Base-by-base conservation (phyloP, 371 early-diverging fungal genomes). In the Fennellomyces sp. region DNA sequence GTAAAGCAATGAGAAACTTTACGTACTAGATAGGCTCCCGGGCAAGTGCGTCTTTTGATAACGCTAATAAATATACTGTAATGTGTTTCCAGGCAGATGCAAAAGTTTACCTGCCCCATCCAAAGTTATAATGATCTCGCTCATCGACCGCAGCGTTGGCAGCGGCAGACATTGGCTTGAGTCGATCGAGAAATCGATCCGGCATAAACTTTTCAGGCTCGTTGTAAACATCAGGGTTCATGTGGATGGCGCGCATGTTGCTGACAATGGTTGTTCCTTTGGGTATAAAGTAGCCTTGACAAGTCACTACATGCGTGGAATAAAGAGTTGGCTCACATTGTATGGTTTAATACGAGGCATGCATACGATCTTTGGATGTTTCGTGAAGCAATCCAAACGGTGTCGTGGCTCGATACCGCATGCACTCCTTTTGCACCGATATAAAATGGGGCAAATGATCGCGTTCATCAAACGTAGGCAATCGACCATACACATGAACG, bases 281-380 rank as follows among this genome's bases (percentile, higher is more conserved):
- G 13, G 72, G 80, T 17, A 79, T 73, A n/a, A 38, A 52, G 54
- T 69, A 68, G 4, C 72, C 75, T 17, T 45, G 56, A 27, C 69
- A 35, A 33, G 30, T 38, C 25, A 64, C 64, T 39, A 15, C 6
- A 39, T 39, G 4, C 10, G 35, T 33, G 8, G 8, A 33, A 13
- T 33, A 33, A 33, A 33, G 6, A 13, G 35, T 8, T 63, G 2
- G 53, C 33, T 15, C 29, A 21, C 10, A 50, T 50, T 50, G 15
- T 15, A 47, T 47, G 15, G 12, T 35, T 29, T 17, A 17, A 38
- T 3, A 59, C 3, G 21, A 19, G 31, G 19, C 1, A 10, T 12
- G 12, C 52, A 60, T 65, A 63, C 60, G 23, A 41, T 69, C 65
- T 49, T 64, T 53, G 13, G 62, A 47, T 4, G 60, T 49, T 38